These are phyloP conservation scores for Solanum hybrid DNA, from an alignment of 305 asterid species.

Conservation along the genomic window DNA sequence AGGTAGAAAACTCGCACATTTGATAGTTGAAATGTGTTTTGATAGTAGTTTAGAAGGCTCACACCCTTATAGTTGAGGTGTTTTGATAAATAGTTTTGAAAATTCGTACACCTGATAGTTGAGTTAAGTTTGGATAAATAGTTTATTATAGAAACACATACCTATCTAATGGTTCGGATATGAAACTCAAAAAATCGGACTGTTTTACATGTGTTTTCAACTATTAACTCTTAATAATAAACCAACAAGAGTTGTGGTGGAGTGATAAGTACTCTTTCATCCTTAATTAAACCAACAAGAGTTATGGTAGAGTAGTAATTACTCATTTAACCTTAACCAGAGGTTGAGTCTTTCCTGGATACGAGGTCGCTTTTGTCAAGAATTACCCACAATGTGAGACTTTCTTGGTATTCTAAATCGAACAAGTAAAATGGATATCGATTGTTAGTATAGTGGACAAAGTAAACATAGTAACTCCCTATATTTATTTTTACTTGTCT, in stretches of 20 bases:
- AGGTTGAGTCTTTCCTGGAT: accelerated
- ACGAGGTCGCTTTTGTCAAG: neutral
- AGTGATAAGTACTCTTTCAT: too few species aligned
- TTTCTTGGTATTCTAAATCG: neutral
- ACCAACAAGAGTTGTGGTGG: too few species aligned
- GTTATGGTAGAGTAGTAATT: too few species aligned
- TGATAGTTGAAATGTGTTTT: neutral
- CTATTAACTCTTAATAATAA: neutral
- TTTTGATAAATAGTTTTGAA: neutral
- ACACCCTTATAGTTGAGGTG: too few species aligned
- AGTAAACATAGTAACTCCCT: too few species aligned
- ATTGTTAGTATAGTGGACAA: neutral
- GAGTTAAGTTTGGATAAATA: neutral
- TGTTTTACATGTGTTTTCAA: too few species aligned
- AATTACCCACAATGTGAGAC: neutral
- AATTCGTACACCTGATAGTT: neutral
- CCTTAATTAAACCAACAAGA: too few species aligned
- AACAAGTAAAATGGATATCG: neutral
- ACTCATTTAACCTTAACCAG: too few species aligned
- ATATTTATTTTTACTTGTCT: neutral
- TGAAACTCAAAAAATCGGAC: neutral
- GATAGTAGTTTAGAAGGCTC: neutral
- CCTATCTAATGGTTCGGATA: too few species aligned
- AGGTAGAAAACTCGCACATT: too few species aligned
- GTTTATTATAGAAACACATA: too few species aligned